Evolutionary conservation across 1,284 basidiomycete species (phyloP), one percentile per base, ranked within the genome.

Genomic region (Phlebopus sp.): DNA sequence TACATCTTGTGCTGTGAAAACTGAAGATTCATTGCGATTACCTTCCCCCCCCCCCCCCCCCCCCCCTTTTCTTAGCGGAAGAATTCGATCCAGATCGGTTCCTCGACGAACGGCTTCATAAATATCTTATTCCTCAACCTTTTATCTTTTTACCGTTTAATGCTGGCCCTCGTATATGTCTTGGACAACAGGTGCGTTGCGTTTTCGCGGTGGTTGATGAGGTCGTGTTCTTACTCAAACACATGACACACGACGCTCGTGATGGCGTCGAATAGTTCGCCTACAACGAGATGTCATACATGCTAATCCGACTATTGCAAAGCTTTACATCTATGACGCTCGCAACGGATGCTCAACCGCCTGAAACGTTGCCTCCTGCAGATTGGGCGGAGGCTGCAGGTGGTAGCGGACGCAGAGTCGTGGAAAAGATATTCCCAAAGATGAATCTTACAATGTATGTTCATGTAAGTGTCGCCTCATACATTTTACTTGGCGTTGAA

Each of bases 71-170:
- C 7, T 9, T 34, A 73, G 67, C 73, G 2, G 53, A 66, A 17
- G 59, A 69, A 43, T 79, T 75, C 52, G 75, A 78, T 50, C 77
- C 78, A 1, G 57, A 64, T 13, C 64, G 69, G 2, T 67, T 66
- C 52, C 53, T 69, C 5, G 59, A 60, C 32, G 32, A 67, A 17
- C 46, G 63, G 6, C 37, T 66, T 18, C 54, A 60, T 36, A 59
- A 59, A 46, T 57, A 63, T 41, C 51, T 66, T 34, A 59, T 48
- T 25, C 53, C 58, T 27, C 57, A 64, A 11, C 66, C 63, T 1
- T 69, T 59, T 60, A 73, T 76, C 35, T 77, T 77, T 59, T 61
- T 76, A 3, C 75, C 75, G 2, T 77, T 77, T 63, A 75, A 74
- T 51, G 75, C 72, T 0, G 75, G 75, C 3, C 75, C 76, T 8